phyloP scores from a whole-genome alignment of 2,329 filamentous ascomycete species.

The Monosporascus sp. region DNA sequence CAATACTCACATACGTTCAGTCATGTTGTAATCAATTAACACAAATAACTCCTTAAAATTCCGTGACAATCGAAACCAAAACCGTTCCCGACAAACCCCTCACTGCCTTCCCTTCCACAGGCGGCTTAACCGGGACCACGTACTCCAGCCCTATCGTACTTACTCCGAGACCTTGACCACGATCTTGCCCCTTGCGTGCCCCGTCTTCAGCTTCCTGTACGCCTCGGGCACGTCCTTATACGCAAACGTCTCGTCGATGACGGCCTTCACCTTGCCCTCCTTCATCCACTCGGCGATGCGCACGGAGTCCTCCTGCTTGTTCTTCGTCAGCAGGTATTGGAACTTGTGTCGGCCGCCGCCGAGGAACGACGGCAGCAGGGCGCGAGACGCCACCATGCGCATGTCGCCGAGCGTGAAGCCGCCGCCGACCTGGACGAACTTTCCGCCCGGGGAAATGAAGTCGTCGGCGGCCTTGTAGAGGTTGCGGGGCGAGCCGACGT shows the following conservation, averaged over 20 bases:
- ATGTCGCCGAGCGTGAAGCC: slow-evolving; percentile 16
- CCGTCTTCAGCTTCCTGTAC: slow-evolving; percentile 53
- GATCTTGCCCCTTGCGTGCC: slow-evolving; percentile 55
- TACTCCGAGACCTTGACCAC: slow-evolving; percentile 31
- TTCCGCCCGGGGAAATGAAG: slow-evolving; percentile 44
- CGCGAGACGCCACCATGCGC: slow-evolving; percentile 14
- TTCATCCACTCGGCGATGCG: slow-evolving; percentile 50
- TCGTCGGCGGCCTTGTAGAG: slow-evolving; percentile 49
- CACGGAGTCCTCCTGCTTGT: slow-evolving; percentile 38
- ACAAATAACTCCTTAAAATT: too few species aligned
- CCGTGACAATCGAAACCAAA: too few species aligned
- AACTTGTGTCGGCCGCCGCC: slow-evolving; percentile 38
- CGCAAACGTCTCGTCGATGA: slow-evolving; percentile 50
- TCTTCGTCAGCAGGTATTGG: slow-evolving; percentile 30
- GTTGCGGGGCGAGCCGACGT: slow-evolving; percentile 43
- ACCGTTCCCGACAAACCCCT: too few species aligned
- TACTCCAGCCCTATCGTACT: too few species aligned
- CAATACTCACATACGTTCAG: too few species aligned
- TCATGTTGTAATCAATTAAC: too few species aligned
- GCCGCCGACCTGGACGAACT: slow-evolving; percentile 49
- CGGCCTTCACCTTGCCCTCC: slow-evolving; percentile 52
- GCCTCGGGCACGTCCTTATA: slow-evolving; percentile 54
- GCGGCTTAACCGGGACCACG: too few species aligned
- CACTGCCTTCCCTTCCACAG: too few species aligned
- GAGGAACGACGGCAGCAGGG: slow-evolving; percentile 27